Evolutionary conservation across 495 filamentous ascomycete species (phyloP), one percentile per base, ranked within the genome.

Genomic region (Baudoinia panamericana): DNA sequence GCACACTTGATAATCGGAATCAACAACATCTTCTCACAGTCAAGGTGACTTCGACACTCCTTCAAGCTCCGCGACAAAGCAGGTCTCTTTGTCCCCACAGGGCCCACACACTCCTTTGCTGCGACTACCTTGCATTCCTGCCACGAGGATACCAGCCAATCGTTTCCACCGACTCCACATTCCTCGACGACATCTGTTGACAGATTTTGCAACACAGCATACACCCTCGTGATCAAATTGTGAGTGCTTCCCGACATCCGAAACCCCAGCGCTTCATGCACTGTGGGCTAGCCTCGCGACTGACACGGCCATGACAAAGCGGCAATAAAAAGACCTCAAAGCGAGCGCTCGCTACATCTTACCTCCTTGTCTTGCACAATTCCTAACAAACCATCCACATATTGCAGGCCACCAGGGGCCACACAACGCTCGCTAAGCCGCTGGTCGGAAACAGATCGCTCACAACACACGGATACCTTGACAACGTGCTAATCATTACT

Each of bases 371-470:
- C 22, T 34, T 19, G 31, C 5, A 12, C 3, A 15, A 34, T 19
- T 16, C 17, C 28, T 16, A 30, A 30, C 28, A 30, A 13, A 30
- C 3, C 28, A 5, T 30, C 5, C 17, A 37, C 12, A 7, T 23
- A 23, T 16, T 8, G 22, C 34, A 37, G 19, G 7, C 6, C 18
- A 37, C n/a, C n/a, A n/a, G n/a, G n/a, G n/a, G n/a, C n/a, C n/a
- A 11, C 8, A 17, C 34, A 26, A 4, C 34, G 6, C 34, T 24
- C 31, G 32, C 45, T 48, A 32, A 48, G 2, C 45, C 45, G 45
- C 45, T 22, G 31, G 37, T 15, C 33, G 45, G 25, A 41, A 33
- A 31, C n/a, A 17, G 10, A 39, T 15, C 36, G 2, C 22, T 8
- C 33, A 11, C 42, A 10, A 4, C 19, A 32, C 30, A 25, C 19